These are phyloP conservation scores for Podospora conica DNA, from an alignment of 495 filamentous ascomycete genomes.

Conservation along the genomic window DNA sequence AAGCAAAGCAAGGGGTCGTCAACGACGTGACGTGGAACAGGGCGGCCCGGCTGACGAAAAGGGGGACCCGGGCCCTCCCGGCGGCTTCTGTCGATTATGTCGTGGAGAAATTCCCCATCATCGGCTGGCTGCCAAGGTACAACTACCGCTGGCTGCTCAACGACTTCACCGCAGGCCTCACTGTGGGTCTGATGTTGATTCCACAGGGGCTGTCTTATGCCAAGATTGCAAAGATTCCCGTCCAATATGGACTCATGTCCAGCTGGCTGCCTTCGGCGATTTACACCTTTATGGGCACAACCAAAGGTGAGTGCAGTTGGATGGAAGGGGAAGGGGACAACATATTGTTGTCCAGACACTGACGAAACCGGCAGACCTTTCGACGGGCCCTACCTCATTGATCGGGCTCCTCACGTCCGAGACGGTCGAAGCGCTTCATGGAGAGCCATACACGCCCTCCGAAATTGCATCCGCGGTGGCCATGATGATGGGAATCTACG, in stretches of 20 bases:
- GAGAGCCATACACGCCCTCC: conserved; percentile 31
- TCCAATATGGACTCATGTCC: conserved; percentile 47
- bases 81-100: conserved; percentile 39
- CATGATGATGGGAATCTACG: conserved; percentile 47
- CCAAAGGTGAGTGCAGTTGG: conserved; percentile 37
- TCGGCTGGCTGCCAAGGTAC: conserved; percentile 47
- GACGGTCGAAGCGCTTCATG: conserved; percentile 36
- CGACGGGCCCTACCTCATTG: conserved; percentile 47
- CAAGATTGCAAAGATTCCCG: conserved; percentile 47
- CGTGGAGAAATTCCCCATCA: conserved; percentile 47
- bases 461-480: conserved; percentile 46
- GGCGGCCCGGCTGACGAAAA: conserved; percentile 25
- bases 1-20: conserved; percentile 24
- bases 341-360: not conserved
- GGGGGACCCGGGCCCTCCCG: conserved; percentile 29
- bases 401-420: conserved; percentile 46
- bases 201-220: conserved; percentile 48
- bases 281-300: conserved; percentile 50
- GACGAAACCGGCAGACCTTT: conserved; percentile 31
- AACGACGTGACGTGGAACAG: conserved; percentile 35
- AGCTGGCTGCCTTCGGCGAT: conserved; percentile 47
- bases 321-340: not conserved
- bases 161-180: conserved; percentile 46
- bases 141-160: conserved; percentile 42
- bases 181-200: conserved; percentile 47